A percentile compares a stretch with the other conserved stretches of the same genome.
Conservation (phyloP, 2,329 filamentous ascomycete species). For the Aspergillus sp. region DNA sequence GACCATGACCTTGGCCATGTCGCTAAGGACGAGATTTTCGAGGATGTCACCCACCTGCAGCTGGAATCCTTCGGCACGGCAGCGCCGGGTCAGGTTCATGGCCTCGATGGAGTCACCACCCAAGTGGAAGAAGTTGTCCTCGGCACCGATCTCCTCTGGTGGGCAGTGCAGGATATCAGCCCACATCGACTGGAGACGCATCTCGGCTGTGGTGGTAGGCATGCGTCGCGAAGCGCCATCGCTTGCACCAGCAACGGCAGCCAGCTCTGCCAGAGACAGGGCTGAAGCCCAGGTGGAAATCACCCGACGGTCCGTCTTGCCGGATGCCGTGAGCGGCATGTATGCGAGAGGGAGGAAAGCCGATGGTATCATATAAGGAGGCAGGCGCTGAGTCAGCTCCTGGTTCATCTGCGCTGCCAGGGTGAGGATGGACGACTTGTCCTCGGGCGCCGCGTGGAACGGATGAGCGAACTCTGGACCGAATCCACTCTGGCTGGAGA, state of each 20-base stretch:
- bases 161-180: constrained; percentile 9
- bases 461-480: constrained; percentile 8
- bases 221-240: not conserved
- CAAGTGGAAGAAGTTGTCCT: constrained; percentile 25
- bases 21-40: constrained; percentile 30
- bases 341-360: constrained; percentile 38
- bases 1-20: constrained; percentile 28
- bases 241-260: not conserved
- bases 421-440: constrained; percentile 1
- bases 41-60: constrained; percentile 21
- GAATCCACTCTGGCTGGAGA: constrained; percentile 12
- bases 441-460: constrained; percentile 5
- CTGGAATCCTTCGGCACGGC: constrained; percentile 10
- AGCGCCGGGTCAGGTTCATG: constrained; percentile 18
- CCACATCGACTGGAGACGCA: constrained; percentile 12
- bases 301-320: constrained; percentile 39
- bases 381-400: constrained; percentile 14
- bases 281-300: constrained; percentile 23
- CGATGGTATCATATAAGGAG: constrained; percentile 35
- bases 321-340: constrained; percentile 39
- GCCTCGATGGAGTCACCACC: constrained; percentile 27
- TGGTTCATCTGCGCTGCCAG: constrained; percentile 17
- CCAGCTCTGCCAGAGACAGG: constrained; percentile 6
- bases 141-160: constrained; percentile 3
- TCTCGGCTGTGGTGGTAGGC: constrained; percentile 9